Conservation (phyloP, 139 green algal species). For the Closterium sp. region DNA sequence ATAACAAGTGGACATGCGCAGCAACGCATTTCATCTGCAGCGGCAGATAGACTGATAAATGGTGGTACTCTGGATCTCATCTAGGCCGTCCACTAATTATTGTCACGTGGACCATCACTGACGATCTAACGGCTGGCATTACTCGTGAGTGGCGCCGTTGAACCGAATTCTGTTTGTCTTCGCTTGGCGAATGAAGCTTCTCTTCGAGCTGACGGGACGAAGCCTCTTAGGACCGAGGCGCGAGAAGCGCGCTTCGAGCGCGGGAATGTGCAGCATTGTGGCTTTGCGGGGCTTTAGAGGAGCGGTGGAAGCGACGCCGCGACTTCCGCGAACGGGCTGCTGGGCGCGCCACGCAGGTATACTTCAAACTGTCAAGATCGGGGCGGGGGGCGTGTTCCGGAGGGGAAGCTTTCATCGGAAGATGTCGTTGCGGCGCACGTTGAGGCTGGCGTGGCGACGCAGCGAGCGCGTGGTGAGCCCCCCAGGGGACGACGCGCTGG, state of each 20-base stretch:
- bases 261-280: no score
- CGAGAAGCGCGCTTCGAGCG: neutral
- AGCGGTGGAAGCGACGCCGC: no score
- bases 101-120: no score
- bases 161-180: neutral
- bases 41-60: neutral
- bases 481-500: neutral
- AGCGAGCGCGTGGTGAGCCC: neutral
- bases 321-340: no score
- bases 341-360: no score
- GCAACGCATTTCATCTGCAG: neutral
- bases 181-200: neutral
- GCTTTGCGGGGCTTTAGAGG: no score
- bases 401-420: neutral
- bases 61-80: no score
- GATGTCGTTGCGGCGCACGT: neutral
- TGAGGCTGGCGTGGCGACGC: neutral
- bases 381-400: neutral
- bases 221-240: neutral
- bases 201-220: neutral
- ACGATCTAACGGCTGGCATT: no score
- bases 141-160: no score
- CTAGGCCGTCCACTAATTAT: no score
- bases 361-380: no score
- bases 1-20: neutral